Percentiles rank a stretch among this genome's conserved stretches.
phyloP scores from a whole-genome alignment of 768 basidiomycete genomes.

The Rhodotorula sphaerocarpa region DNA sequence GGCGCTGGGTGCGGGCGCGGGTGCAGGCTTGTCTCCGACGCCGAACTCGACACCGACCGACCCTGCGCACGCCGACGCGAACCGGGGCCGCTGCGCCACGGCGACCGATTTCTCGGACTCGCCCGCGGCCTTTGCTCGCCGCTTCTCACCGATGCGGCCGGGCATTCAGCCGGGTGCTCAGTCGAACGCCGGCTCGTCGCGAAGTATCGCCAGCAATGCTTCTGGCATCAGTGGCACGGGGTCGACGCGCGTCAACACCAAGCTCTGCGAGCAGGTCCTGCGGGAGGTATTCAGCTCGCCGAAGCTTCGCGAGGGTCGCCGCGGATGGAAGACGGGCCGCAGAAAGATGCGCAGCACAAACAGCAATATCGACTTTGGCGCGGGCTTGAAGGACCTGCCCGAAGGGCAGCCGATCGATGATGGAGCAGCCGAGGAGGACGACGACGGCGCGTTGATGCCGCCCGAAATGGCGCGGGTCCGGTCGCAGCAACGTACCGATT shows the following conservation, averaged over 20 bases:
- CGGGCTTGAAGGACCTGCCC: background rate
- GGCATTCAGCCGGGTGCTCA: constrained; percentile 39
- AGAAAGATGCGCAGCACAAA: constrained; percentile 9
- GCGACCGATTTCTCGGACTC: constrained; percentile 15
- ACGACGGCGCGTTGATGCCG: no score
- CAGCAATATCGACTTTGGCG: constrained; percentile 6
- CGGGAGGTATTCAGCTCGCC: constrained; percentile 62
- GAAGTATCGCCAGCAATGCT: background rate
- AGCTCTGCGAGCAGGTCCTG: constrained; percentile 91
- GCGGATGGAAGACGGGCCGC: constrained; percentile 35
- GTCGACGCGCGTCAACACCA: constrained; percentile 86
- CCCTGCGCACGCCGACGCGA: background rate
- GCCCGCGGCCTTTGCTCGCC: constrained; percentile 13
- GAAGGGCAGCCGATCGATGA: background rate
- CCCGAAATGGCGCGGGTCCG: background rate
- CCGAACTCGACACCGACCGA: constrained; percentile 34
- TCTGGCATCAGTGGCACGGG: constrained; percentile 66
- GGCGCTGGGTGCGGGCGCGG: background rate
- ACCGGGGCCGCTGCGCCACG: constrained; percentile 1
- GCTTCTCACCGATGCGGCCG: constrained; percentile 12
- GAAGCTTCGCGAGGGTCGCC: constrained; percentile 48
- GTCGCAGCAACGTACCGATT: background rate
- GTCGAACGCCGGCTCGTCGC: constrained; percentile 82
- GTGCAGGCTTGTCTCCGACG: constrained; percentile 18
- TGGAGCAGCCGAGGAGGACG: no score